Evolutionary conservation across 2,329 filamentous ascomycete species (phyloP), one percentile per base, ranked within the genome.

Genomic region (Anisogramma anomala): DNA sequence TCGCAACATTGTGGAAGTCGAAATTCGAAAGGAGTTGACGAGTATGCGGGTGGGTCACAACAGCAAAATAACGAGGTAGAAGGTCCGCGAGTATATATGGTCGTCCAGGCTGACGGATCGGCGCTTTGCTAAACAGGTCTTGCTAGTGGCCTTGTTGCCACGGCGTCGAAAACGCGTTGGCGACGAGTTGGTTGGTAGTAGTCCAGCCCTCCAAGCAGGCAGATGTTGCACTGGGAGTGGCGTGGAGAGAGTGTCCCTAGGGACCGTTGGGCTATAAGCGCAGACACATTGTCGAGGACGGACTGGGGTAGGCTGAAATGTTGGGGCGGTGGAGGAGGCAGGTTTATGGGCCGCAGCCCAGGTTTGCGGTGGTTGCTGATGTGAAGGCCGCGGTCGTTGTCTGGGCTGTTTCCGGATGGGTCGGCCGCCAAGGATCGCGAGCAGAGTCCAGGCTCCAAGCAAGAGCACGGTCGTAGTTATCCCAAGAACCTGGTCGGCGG

Each of bases 201-300:
- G 39, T 41, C 39, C 42, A 43, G 36, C 36, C 37, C 41, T 44
- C 45, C 41, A 14, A 11, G 23, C 30, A 42, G 33, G 41, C 40
- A 43, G 37, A 31, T 34, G 42, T 36, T 47, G 50, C 50, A 48
- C 45, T 41, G 45, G 46, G 31, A 36, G 37, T 36, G 36, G 47
- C 33, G 41, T 28, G 43, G 48, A n/a, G 7, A 31, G 31, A 27
- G 59, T 59, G 64, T 67, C 64, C 65, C 64, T 65, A 59, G 55
- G 65, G 64, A 68, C 64, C 52, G 61, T 54, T 39, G 40, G 49
- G 55, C 50, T 59, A 59, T 59, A 59, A 58, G 39, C 27, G 31
- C 38, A 46, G 43, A 37, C 41, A 41, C 56, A 59, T 59, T 20
- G 51, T 58, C 44, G 39, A 41, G 22, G 39, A 36, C 28, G 27